Percentiles rank a stretch among this genome's conserved stretches.
These are phyloP conservation scores for Lecanicillium sp. DNA, from an alignment of 2,329 filamentous ascomycete species.

Conservation along the genomic window DNA sequence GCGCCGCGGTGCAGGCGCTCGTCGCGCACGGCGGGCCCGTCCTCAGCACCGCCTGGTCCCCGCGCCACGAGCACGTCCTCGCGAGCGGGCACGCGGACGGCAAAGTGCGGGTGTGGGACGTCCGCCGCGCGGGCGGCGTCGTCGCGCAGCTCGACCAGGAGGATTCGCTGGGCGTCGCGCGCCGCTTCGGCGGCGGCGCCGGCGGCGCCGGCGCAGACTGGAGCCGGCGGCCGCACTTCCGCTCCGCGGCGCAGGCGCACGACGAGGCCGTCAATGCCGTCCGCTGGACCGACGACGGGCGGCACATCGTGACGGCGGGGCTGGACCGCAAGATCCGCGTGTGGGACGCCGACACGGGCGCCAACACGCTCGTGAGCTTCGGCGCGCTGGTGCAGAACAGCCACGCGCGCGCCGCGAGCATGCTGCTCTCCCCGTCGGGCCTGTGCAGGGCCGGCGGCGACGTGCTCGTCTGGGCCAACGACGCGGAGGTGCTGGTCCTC, in stretches of 20 bases:
- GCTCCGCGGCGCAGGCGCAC: conserved; percentile 60
- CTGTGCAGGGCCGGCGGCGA: conserved; percentile 58
- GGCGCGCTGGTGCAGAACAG: conserved; percentile 74
- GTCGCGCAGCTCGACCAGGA: conserved; percentile 78
- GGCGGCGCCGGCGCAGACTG: conserved; percentile 26
- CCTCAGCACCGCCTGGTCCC: conserved; percentile 73
- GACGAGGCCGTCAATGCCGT: conserved; percentile 77
- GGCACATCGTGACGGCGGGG: conserved; percentile 70
- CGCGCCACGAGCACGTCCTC: conserved; percentile 69
- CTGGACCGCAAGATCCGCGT: conserved; percentile 81
- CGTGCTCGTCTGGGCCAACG: conserved; percentile 75
- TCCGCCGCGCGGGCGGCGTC: conserved; percentile 69
- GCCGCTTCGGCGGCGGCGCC: conserved; percentile 30
- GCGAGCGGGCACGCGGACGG: conserved; percentile 83
- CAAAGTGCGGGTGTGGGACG: conserved; percentile 78
- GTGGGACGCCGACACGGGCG: conserved; percentile 75
- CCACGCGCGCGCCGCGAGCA: conserved; percentile 53
- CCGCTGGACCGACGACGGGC: conserved; percentile 75
- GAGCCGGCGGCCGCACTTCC: conserved; percentile 33
- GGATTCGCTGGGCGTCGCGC: conserved; percentile 64
- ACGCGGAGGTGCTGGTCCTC: conserved; percentile 71
- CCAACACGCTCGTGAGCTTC: conserved; percentile 85
- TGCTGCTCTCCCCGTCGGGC: conserved; percentile 58
- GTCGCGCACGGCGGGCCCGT: conserved; percentile 63
- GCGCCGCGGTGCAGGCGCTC: conserved; percentile 63